Base-by-base conservation (phyloP, 306 rosid species). In the Prunus mira region DNA sequence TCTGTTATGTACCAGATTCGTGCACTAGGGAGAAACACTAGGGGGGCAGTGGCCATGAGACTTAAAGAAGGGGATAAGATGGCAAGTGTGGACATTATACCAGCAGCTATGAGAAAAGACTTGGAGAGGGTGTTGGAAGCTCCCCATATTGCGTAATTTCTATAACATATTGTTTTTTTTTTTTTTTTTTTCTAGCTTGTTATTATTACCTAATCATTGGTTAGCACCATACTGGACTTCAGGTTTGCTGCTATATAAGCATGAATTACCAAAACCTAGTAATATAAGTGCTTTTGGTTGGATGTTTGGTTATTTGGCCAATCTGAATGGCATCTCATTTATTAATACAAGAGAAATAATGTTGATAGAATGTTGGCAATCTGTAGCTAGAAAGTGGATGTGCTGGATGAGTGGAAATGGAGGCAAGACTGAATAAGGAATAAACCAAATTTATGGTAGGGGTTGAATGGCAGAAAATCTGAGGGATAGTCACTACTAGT, bases 41-140 rank as follows among this genome's bases (percentile, higher is more conserved):
- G 99, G 79, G 99, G 97, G 52, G 80, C 91, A 61, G 80, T 74
- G 73, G 99, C 97, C 74, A 95, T 95, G 99, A 91, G 88, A 80
- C 97, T 95, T 67, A 92, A 63, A 79, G 77, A 68, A 65, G 93
- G 89, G 71, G 99, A 95, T 87, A 92, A 85, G 85, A 91, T 95
- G 92, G 99, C 99, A 18, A 82, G 97, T 50, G 87, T 90, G 81
- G 99, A 92, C 85, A 92, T 95, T 71, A 86, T 95, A 77, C 97
- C 97, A 41, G 96, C 91, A 50, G 80, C 97, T 17, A 76, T 80
- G 91, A 72, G 93, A 91, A 92, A 89, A 51, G 73, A 88, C 81
- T 73, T 87, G 66, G 91, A 86, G 78, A 77, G 78, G 65, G 67
- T 65, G 15, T 74, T 85, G 32, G 86, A 75, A 74, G 74, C 84